Evolutionary conservation across 1,139 yeast genomes (phyloP), one percentile per base, ranked within the genome.

Genomic region (Entelexis sorbosivorans): DNA sequence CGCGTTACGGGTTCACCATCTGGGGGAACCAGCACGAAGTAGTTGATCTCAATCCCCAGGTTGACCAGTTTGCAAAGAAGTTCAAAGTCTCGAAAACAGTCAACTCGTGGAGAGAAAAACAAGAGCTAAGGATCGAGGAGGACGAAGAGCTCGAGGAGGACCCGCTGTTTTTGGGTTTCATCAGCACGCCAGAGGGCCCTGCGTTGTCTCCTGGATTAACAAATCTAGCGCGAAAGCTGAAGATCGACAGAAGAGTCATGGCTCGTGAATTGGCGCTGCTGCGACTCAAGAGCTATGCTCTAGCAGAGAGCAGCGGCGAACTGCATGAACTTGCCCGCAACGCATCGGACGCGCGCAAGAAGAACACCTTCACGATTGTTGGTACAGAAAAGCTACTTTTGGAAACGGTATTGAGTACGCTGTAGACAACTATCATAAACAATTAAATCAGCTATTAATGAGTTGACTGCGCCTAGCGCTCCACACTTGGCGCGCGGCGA

Each of bases 1-100:
- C 87, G 26, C 73, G 85, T 53, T 87, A 86, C 61, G 95, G 95
- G 0, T 86, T 87, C 63, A 75, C 82, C 7, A 71, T 75, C 36
- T 66, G 69, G 54, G 69, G 73, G 42, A 83, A 85, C 60, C 69
- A 70, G 19, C 74, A 76, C 60, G 89, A 84, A 58, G 64, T 73
- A 3, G 74, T 84, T 1, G 52, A 54, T 26, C 44, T 54, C 5
- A 49, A 22, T 2, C 38, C 38, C 2, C 51, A 54, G 35, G 19
- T 51, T 2, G 44, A 36, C 7, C 36, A 38, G 7, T 32, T 44
- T 14, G 50, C 38, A 2, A 69, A 69, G 13, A 63, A 65, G 45
- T 61, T 59, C 13, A 53, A 71, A 7, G 62, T 26, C 5, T 11
- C 29, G 16, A 43, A 45, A 11, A 26, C 35, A 14, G 22, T 51